Evolutionary conservation across 345 rosid genomes (phyloP).

Genomic region (Euclidium syriacum): DNA sequence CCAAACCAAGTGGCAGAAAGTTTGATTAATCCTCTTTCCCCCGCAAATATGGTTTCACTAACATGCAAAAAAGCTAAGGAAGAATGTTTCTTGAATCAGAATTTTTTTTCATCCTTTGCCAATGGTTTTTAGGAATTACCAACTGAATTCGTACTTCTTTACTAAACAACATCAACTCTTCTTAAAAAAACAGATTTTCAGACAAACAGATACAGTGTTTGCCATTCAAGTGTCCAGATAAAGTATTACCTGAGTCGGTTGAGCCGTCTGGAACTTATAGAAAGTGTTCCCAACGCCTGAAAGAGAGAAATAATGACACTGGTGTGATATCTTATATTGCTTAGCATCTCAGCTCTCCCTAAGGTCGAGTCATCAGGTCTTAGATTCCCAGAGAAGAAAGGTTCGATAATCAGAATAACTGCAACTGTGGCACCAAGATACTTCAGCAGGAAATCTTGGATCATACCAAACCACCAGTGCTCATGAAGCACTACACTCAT

Average conservation of each 20-base stretch:
- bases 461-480: constrained; percentile 99
- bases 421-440: constrained; percentile 98
- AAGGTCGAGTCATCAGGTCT: constrained; percentile 84
- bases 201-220: background rate
- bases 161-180: background rate
- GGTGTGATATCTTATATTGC: constrained; percentile 98
- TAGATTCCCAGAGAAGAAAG: constrained; percentile 88
- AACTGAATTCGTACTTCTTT: background rate
- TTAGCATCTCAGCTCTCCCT: constrained; percentile 96
- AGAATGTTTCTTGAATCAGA: background rate
- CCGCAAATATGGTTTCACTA: background rate
- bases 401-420: constrained; percentile 88
- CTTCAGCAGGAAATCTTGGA: constrained; percentile 92
- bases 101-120: background rate
- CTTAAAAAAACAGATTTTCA: background rate
- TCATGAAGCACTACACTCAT: constrained; percentile 78
- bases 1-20: no score
- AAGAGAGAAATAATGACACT: constrained; percentile 90
- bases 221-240: constrained; percentile 1
- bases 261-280: constrained; percentile 85
- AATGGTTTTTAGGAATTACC: background rate
- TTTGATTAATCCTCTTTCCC: background rate
- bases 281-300: constrained; percentile 88
- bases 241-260: constrained; percentile 85
- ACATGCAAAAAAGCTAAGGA: background rate